Base-by-base conservation (phyloP, 768 basidiomycete genomes). In the Mycena kentingensis region DNA sequence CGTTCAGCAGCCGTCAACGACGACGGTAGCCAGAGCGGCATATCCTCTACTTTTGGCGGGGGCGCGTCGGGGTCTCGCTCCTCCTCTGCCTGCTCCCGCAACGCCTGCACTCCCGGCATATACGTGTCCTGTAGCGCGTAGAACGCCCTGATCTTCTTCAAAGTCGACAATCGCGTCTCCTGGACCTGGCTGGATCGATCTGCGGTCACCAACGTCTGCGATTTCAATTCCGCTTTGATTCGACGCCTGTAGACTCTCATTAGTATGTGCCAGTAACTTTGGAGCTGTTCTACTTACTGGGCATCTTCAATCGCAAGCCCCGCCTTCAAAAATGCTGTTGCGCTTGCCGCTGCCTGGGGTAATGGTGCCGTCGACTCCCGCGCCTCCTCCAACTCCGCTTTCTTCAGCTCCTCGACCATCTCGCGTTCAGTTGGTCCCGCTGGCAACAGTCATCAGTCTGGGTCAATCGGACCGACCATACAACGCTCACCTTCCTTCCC, bases 21-120 rank as follows among this genome's bases (percentile, higher is more conserved):
- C 1, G 58, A 59, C 1, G 54, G 58, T 12, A 59, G 28, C 26
- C 18, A 59, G 0, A 59, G 28, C 32, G 12, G 25, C 1, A 55
- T 27, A 37, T 42, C 38, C 39, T 55, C 60, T 18, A 57, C 54
- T 27, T 35, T 32, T 19, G 36, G 28, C 28, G 53, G 48, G 1
- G 28, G 32, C 13, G 22, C 11, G 2, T 41, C 31, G 4, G 8
- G 1, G 43, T 50, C 44, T 7, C 54, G 44, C 16, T 16, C 21
- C n/a, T 50, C 44, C 21, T 59, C 58, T 8, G 46, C 53, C 15
- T 22, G 27, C 36, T 48, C 32, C 21, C 49, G 8, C 3, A 47
- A 27, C 31, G 16, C 19, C 2, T 28, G 13, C 6, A 36, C 55
- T 1, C 45, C 58, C 4, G 59, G 53, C 49, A 48, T 54, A 27